These are phyloP conservation scores for Metschnikowia koreensis DNA, from an alignment of 805 yeast species.

Conservation along the genomic window DNA sequence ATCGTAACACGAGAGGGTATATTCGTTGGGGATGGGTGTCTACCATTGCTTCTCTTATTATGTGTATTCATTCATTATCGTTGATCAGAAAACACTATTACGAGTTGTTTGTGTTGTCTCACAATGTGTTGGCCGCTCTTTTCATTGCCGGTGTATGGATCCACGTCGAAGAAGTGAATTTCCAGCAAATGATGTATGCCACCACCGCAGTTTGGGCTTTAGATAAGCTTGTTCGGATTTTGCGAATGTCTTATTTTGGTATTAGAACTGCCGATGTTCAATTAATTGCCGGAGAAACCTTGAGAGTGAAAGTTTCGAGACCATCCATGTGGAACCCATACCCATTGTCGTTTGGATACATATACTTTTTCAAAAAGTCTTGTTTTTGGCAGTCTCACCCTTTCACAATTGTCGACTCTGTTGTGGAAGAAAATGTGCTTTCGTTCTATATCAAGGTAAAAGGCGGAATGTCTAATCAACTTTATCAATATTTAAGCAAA, in stretches of 20 bases:
- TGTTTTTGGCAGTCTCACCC: constrained; percentile 75
- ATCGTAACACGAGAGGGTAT: constrained; percentile 29
- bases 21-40: constrained; percentile 38
- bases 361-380: constrained; percentile 52
- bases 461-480: constrained; percentile 54
- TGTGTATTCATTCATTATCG: constrained; percentile 48
- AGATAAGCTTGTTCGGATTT: constrained; percentile 39
- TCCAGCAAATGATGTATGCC: constrained; percentile 34
- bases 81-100: constrained; percentile 54
- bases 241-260: constrained; percentile 34
- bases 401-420: constrained; percentile 54
- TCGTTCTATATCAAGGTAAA: constrained; percentile 50
- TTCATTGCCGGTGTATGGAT: constrained; percentile 56
- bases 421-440: constrained; percentile 39
- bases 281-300: constrained; percentile 42
- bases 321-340: constrained; percentile 49
- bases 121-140: constrained; percentile 39
- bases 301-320: constrained; percentile 46
- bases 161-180: constrained; percentile 52
- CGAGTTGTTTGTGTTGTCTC: constrained; percentile 51
- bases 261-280: constrained; percentile 35
- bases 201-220: constrained; percentile 40
- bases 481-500: constrained; percentile 31
- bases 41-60: constrained; percentile 37
- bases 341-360: constrained; percentile 58